Conservation (phyloP, 2,329 filamentous ascomycete species). For the Penicillium frequentans region DNA sequence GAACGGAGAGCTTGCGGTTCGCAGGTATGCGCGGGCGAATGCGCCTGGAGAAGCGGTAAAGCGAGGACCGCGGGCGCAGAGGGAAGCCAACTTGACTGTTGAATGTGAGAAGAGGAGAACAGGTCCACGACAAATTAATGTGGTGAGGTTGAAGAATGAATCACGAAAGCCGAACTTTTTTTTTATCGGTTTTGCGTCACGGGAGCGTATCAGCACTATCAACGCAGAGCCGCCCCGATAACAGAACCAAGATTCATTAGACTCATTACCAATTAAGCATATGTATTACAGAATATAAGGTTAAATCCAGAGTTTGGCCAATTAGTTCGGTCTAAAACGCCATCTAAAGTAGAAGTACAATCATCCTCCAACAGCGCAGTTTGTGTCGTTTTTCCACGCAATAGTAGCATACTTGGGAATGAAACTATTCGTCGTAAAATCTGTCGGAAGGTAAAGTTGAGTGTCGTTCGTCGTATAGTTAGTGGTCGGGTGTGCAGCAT, state of each 20-base stretch:
- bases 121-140: not conserved
- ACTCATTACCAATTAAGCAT: too few species aligned
- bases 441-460: conserved; percentile 1
- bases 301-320: too few species aligned
- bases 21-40: conserved; percentile 16
- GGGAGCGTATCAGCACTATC: not conserved
- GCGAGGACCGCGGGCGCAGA: conserved; percentile 30
- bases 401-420: conserved; percentile 2
- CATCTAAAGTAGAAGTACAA: not conserved
- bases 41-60: conserved; percentile 29
- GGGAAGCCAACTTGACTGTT: conserved; percentile 39
- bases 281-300: too few species aligned
- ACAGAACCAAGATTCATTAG: not conserved
- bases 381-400: conserved; percentile 1
- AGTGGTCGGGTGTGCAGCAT: not conserved
- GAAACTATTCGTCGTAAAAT: conserved; percentile 7
- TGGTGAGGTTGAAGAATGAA: not conserved
- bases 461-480: conserved; percentile 2
- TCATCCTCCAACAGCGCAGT: not conserved
- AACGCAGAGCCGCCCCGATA: not conserved
- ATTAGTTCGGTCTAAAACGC: too few species aligned
- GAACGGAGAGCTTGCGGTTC: conserved; percentile 5
- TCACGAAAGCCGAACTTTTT: not conserved
- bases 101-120: not conserved
- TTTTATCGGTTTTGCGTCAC: not conserved